Evolutionary conservation across 2,329 filamentous ascomycete species (phyloP).

Genomic region (Neonectria faginata): DNA sequence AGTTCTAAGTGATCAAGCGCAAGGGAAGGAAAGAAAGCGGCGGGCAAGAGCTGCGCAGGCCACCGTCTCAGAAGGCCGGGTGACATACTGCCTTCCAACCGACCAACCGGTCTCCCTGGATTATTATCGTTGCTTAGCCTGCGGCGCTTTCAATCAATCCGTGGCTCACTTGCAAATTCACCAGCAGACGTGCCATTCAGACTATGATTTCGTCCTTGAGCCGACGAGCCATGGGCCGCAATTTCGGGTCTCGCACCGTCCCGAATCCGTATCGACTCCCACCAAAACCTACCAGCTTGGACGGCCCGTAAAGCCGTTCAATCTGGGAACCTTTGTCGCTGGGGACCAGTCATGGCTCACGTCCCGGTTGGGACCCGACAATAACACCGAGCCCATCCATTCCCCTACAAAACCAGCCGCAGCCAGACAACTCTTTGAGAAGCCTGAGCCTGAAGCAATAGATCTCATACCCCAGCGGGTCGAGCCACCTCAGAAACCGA

Average conservation of each 20-base stretch:
- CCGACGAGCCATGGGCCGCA: constrained; percentile 52
- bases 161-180: constrained; percentile 63
- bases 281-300: constrained; percentile 57
- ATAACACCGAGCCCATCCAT: constrained; percentile 42
- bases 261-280: constrained; percentile 46
- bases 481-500: constrained; percentile 36
- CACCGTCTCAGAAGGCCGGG: constrained; percentile 54
- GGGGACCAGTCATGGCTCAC: constrained; percentile 61
- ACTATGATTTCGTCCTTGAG: constrained; percentile 58
- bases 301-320: constrained; percentile 57
- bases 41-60: constrained; percentile 42
- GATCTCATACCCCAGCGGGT: constrained; percentile 21
- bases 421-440: constrained; percentile 42
- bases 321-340: constrained; percentile 57
- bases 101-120: constrained; percentile 61
- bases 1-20: constrained; percentile 67
- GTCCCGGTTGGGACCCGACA: constrained; percentile 55
- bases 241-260: constrained; percentile 54
- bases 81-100: constrained; percentile 59
- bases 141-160: constrained; percentile 60
- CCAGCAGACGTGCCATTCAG: constrained; percentile 58
- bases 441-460: constrained; percentile 33
- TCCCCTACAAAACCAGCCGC: constrained; percentile 40
- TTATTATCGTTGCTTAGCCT: constrained; percentile 63
- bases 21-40: constrained; percentile 63